Evolutionary conservation across 2,329 filamentous ascomycete genomes (phyloP).

Genomic region (Orbilia quercus): DNA sequence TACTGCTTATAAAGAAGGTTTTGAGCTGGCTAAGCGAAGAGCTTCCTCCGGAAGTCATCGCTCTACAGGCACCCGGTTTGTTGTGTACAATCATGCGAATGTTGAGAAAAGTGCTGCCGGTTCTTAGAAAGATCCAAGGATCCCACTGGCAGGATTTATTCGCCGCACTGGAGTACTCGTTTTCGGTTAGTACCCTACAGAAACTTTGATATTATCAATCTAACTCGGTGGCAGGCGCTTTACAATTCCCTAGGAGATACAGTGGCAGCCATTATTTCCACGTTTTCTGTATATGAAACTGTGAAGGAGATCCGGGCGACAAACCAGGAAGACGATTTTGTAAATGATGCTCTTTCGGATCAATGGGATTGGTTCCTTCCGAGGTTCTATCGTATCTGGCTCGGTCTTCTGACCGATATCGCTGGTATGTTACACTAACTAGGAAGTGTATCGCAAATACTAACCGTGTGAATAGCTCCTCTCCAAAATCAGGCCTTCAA

Average conservation of each 20-base stretch:
- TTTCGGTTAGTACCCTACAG: constrained; percentile 60
- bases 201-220: background rate
- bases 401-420: constrained; percentile 64
- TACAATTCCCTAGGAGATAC: constrained; percentile 51
- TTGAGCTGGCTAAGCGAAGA: constrained; percentile 59
- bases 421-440: constrained; percentile 63
- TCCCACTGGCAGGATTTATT: constrained; percentile 76
- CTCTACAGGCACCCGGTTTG: constrained; percentile 62
- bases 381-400: constrained; percentile 59
- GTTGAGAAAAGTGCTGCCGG: constrained; percentile 70
- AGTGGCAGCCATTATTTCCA: constrained; percentile 30
- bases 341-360: constrained; percentile 47
- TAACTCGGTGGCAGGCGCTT: constrained; percentile 26
- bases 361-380: constrained; percentile 53
- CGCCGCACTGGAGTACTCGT: constrained; percentile 71
- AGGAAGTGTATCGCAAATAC: constrained; percentile 18
- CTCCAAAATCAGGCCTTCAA: constrained; percentile 73
- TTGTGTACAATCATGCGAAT: constrained; percentile 51
- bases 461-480: constrained; percentile 67
- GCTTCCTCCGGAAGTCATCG: constrained; percentile 45
- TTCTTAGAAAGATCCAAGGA: constrained; percentile 84
- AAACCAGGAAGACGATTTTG: constrained; percentile 48
- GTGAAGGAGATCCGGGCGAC: constrained; percentile 50
- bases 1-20: constrained; percentile 58
- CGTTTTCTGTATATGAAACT: constrained; percentile 45